These are phyloP conservation scores for Candida taoyuanica DNA, from an alignment of 805 yeast genomes.

Conservation along the genomic window DNA sequence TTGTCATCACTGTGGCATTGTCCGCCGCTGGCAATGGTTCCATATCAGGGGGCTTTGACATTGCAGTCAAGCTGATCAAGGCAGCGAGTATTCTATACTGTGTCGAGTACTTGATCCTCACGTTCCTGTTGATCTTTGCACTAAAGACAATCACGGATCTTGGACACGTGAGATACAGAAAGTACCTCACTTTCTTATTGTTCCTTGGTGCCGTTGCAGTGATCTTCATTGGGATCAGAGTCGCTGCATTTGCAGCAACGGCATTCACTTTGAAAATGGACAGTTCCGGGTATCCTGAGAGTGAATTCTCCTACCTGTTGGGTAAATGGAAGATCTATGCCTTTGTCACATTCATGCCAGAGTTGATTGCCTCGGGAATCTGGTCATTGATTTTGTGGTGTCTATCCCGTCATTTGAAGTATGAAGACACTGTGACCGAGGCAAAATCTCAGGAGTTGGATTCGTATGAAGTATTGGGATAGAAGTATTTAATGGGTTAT, in stretches of 20 bases:
- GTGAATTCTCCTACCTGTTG: conserved; percentile 1
- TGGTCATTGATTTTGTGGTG: conserved; percentile 2
- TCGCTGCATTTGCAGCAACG: not conserved
- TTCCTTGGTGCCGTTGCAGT: not conserved
- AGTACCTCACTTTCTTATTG: conserved; percentile 1
- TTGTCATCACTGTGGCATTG: conserved; percentile 1
- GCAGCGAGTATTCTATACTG: conserved; percentile 5
- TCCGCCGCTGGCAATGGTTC: conserved; percentile 5
- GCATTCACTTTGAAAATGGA: conserved; percentile 1
- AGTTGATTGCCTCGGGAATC: not conserved
- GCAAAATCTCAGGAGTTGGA: not conserved
- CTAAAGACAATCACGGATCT: not conserved
- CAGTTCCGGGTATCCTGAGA: not conserved
- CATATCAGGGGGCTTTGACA: not conserved
- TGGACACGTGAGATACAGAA: conserved; percentile 2
- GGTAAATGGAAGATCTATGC: conserved; percentile 6
- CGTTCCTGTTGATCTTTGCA: not conserved
- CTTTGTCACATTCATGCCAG: conserved; percentile 3
- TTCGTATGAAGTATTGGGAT: too few relatives aligned
- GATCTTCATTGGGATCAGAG: conserved; percentile 2
- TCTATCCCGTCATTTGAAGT: conserved; percentile 1
- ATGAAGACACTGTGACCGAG: not conserved
- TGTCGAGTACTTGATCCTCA: not conserved
- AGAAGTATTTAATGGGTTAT: too few relatives aligned
- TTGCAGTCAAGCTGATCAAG: not conserved